A percentile compares a stretch with the other conserved stretches of the same genome.
Conservation (phyloP, 83 land plant genomes). For the Diphasiastrum complanatum region DNA sequence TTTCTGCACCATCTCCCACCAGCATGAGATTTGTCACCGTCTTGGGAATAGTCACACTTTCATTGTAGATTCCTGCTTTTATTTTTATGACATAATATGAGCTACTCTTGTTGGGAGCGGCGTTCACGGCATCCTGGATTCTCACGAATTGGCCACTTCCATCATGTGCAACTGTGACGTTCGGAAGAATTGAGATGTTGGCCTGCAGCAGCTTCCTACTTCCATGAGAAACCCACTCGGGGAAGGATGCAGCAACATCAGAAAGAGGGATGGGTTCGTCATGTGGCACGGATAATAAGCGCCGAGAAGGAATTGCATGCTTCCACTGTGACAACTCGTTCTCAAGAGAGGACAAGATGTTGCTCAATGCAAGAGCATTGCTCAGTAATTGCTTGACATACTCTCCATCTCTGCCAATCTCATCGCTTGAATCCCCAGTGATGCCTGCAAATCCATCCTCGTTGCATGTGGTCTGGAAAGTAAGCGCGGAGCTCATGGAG, state of each 20-base stretch:
- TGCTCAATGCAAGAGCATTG: not conserved
- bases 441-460: not conserved
- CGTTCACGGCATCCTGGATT: slow-evolving; percentile 34
- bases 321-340: not conserved
- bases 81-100: slow-evolving; percentile 34
- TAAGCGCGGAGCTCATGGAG: slow-evolving; percentile 2
- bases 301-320: not conserved
- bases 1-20: slow-evolving; percentile 36
- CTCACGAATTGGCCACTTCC: slow-evolving; percentile 41
- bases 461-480: not conserved
- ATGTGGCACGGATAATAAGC: not conserved
- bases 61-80: slow-evolving; percentile 47
- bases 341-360: not conserved
- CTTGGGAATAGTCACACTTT: slow-evolving; percentile 25
- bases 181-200: not conserved
- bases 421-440: not conserved
- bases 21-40: slow-evolving; percentile 22
- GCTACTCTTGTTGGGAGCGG: slow-evolving; percentile 32
- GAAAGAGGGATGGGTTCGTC: not conserved
- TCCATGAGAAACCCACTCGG: not conserved
- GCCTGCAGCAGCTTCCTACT: not conserved
- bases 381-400: not conserved
- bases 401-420: not conserved
- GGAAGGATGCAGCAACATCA: not conserved
- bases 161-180: slow-evolving; percentile 49